Base-by-base conservation (phyloP, 176 grass and related monocot genomes). In the Alloteropsis semialata region DNA sequence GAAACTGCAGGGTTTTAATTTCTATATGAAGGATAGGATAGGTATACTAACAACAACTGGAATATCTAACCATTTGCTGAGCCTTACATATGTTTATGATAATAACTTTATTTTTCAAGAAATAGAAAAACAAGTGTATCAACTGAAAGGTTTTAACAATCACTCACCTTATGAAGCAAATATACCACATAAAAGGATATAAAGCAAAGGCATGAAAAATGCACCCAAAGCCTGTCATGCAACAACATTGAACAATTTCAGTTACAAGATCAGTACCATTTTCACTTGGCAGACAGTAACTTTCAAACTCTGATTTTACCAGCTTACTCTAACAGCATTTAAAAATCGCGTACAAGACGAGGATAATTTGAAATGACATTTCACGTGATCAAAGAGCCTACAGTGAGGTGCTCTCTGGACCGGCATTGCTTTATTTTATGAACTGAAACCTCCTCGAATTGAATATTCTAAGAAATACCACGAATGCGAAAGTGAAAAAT, bases 161-260 rank as follows among this genome's bases (percentile, higher is more conserved):
- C 25, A 48, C 69, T 29, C 13, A 97, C 94, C 89, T 86, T 84
- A 84, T 97, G 87, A 36, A 97, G 89, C 71, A 97, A 88, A 84
- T 94, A 94, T 41, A 85, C 46, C 68, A 88, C 89, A 84, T 86
- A 92, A 66, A 90, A 90, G 43, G 89, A 97, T 88, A 97, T 92
- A 74, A 94, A 90, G 39, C 87, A 94, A 19, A 97, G 75, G 82
- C 89, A 94, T 75, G 87, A 74, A 81, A 91, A 97, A 57, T 97
- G 94, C n/a, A 97, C 85, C 94, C 94, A 97, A 42, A 97, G 87
- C 89, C 94, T 97, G 86, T 69, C 67, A 88, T 43, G 32, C 62
- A 85, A 84, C 78, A 86, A 39, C 30, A 49, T 49, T 60, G 4
- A 61, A 32, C 39, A 28, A 28, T 12, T 54, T 84, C 62, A 78